phyloP scores from a whole-genome alignment of 805 yeast species.

The Kregervanrija fluxuum region DNA sequence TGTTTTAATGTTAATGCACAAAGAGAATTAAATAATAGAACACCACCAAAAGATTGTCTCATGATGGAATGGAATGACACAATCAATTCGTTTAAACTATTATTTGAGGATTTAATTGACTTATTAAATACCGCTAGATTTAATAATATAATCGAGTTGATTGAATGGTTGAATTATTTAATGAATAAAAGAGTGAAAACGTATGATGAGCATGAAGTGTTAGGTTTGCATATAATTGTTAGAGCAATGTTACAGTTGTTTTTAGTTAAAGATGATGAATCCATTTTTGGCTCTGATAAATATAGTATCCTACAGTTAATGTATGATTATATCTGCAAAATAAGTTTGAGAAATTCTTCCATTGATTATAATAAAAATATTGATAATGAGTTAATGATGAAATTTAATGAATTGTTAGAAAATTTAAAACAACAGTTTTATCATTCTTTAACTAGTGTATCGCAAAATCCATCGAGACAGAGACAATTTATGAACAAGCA shows the following conservation, averaged over 20 bases:
- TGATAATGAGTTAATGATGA: conserved; percentile 1
- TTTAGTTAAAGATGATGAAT: conserved; percentile 53
- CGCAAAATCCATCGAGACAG: conserved; percentile 75
- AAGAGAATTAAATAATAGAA: conserved; percentile 37
- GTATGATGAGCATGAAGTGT: conserved; percentile 21
- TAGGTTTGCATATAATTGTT: conserved; percentile 41
- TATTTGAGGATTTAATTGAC: conserved; percentile 33
- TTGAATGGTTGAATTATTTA: conserved; percentile 19
- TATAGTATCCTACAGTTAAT: conserved; percentile 32
- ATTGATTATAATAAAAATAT: conserved; percentile 4
- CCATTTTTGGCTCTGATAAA: conserved; percentile 42
- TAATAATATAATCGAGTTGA: conserved; percentile 20
- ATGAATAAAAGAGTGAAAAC: conserved; percentile 21
- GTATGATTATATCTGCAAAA: conserved; percentile 18
- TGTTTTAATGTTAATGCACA: conserved; percentile 43
- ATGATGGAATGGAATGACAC: conserved; percentile 14
- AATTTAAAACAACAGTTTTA: conserved; percentile 42
- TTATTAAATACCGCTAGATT: conserved; percentile 29
- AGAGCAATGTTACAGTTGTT: conserved; percentile 59
- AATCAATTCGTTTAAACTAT: conserved; percentile 11
- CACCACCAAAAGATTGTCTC: conserved; percentile 35
- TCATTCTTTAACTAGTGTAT: conserved; percentile 36
- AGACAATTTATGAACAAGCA: conserved; percentile 64
- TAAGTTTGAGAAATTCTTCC: conserved; percentile 18
- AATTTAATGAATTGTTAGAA: conserved; percentile 27